Conservation (phyloP, 2,329 filamentous ascomycete species). For the Clonostachys sp. region DNA sequence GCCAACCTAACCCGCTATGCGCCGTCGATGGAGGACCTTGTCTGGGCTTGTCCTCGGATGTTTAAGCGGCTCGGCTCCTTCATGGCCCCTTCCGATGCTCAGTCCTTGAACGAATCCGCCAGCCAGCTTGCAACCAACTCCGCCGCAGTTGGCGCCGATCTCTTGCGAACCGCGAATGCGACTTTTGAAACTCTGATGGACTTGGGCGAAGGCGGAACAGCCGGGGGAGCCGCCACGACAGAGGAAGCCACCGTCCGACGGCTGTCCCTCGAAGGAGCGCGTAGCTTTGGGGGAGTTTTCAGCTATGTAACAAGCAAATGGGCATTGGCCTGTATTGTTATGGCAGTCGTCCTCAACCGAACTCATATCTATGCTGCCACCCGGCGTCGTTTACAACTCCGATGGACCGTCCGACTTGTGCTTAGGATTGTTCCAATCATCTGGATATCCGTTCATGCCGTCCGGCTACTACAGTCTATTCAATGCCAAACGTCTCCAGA, state of each 20-base stretch:
- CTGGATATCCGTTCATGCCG: constrained; percentile 64
- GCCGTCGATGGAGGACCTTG: constrained; percentile 63
- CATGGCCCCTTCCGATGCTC: constrained; percentile 22
- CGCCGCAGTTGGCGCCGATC: constrained; percentile 15
- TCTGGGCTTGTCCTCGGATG: constrained; percentile 66
- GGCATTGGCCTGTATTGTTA: constrained; percentile 82
- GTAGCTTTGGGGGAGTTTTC: constrained; percentile 80
- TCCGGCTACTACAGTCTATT: constrained; percentile 73
- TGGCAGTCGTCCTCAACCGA: constrained; percentile 84
- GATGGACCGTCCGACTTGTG: constrained; percentile 66
- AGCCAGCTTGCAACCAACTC: constrained; percentile 1
- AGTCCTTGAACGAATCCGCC: neutral
- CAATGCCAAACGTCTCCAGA: constrained; percentile 84
- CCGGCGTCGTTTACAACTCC: constrained; percentile 70
- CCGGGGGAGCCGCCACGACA: neutral
- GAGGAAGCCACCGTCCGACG: constrained; percentile 22
- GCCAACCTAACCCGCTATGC: constrained; percentile 55
- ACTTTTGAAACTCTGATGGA: neutral
- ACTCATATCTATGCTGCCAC: constrained; percentile 93
- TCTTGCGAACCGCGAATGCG: constrained; percentile 16
- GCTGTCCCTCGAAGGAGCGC: constrained; percentile 53
- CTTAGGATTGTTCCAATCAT: constrained; percentile 69
- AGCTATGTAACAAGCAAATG: constrained; percentile 88
- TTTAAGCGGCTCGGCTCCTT: constrained; percentile 65
- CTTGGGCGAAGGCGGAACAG: neutral